Conservation (phyloP, 2,329 filamentous ascomycete species). For the Thelonectria olida region DNA sequence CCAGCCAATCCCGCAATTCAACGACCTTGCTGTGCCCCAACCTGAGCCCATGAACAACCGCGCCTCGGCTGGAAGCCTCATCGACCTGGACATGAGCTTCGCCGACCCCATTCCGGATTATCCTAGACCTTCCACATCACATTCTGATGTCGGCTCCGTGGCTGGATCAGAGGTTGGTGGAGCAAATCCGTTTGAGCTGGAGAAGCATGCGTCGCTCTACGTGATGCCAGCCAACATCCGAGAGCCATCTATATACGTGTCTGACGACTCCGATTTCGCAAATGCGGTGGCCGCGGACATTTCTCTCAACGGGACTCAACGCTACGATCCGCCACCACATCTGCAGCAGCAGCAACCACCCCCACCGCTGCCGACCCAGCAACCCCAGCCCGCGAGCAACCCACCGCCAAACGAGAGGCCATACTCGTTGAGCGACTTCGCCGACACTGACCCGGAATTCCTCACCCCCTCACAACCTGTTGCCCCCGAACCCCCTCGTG, state of each 20-base stretch:
- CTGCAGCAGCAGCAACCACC: conserved; percentile 31
- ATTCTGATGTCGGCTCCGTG: conserved; percentile 66
- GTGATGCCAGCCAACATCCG: conserved; percentile 52
- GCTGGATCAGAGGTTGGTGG: conserved; percentile 65
- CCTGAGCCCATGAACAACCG: conserved; percentile 48
- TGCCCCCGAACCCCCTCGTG: conserved; percentile 33
- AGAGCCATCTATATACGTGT: conserved; percentile 69
- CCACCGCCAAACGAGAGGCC: conserved; percentile 38
- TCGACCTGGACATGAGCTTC: conserved; percentile 65
- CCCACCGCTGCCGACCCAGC: conserved; percentile 14
- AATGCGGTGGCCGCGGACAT: conserved; percentile 46
- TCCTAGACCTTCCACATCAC: conserved; percentile 66
- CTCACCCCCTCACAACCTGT: conserved; percentile 45
- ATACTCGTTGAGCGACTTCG: conserved; percentile 53
- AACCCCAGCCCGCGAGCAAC: conserved; percentile 26
- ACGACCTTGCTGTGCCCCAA: conserved; percentile 52
- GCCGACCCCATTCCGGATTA: conserved; percentile 61
- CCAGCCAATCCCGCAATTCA: conserved; percentile 51
- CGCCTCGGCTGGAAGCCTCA: conserved; percentile 56
- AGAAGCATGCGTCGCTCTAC: conserved; percentile 69
- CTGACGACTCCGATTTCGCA: conserved; percentile 64
- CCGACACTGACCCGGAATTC: conserved; percentile 51
- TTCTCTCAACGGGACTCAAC: conserved; percentile 36
- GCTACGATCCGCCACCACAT: conserved; percentile 26
- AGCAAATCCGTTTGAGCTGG: conserved; percentile 69